Conservation (phyloP, 2,329 filamentous ascomycete species). For the Aphanoascus verrucosus region DNA sequence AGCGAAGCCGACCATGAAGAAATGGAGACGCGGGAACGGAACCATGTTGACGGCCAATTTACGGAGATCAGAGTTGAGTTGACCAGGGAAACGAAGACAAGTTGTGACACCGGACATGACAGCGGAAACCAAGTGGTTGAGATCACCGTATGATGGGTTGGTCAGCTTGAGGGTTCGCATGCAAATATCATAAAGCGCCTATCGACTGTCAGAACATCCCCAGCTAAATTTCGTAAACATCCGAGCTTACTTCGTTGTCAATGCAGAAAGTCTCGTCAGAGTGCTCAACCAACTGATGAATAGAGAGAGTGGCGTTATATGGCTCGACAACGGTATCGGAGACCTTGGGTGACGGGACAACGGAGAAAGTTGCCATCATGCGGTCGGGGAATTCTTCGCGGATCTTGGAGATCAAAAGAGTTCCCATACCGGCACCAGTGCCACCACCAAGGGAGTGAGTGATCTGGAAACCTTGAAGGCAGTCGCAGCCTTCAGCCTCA, state of each 20-base stretch:
- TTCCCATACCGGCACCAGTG: conserved; percentile 97
- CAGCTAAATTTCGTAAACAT: conserved; percentile 14
- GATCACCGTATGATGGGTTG: conserved; percentile 96
- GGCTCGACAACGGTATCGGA: conserved; percentile 99
- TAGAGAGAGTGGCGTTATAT: conserved; percentile 97
- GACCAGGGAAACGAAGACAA: conserved; percentile 96
- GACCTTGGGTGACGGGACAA: conserved; percentile 95
- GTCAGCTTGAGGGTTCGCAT: conserved; percentile 98
- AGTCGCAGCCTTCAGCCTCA: conserved; percentile 92
- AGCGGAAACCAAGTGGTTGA: conserved; percentile 98
- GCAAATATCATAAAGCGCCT: conserved; percentile 98
- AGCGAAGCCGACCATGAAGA: conserved; percentile 99
- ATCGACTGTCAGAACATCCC: conserved; percentile 1
- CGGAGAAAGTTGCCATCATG: conserved; percentile 98
- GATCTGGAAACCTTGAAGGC: conserved; percentile 96
- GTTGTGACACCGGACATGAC: conserved; percentile 99
- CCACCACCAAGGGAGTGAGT: conserved; percentile 91
- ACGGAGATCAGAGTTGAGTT: conserved; percentile 99
- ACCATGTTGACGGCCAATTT: conserved; percentile 99
- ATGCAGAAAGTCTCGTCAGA: conserved; percentile 99
- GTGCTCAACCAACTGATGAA: conserved; percentile 99
- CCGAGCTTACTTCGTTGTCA: conserved; percentile 69
- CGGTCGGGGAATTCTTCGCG: conserved; percentile 95
- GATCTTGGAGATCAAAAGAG: conserved; percentile 94
- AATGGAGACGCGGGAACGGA: conserved; percentile 99